Evolutionary conservation across 192 early-diverging fungal genomes (phyloP).

Genomic region (Anaeromyces robustus): DNA sequence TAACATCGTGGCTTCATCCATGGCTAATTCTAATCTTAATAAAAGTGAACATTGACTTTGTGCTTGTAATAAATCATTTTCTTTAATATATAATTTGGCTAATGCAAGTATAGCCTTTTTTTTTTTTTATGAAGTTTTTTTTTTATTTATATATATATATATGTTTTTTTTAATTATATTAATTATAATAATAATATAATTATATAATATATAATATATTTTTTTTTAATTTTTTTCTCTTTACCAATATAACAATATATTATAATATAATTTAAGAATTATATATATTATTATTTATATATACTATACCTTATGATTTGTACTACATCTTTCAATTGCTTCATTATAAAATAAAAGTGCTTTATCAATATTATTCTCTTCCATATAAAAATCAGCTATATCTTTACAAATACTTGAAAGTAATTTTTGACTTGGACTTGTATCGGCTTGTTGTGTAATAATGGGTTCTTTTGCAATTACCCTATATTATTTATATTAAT

Average conservation of each 20-base stretch:
- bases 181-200: too few species aligned
- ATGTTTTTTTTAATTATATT: not conserved
- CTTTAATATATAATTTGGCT: conserved; percentile 13
- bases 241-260: too few species aligned
- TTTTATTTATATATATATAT: not conserved
- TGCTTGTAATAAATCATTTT: conserved; percentile 19
- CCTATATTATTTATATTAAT: not conserved
- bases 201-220: too few species aligned
- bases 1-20: conserved; percentile 24
- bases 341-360: conserved; percentile 22
- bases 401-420: conserved; percentile 17
- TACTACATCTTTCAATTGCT: conserved; percentile 16
- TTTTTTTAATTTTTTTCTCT: too few species aligned
- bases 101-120: conserved; percentile 19
- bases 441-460: not conserved
- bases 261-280: not conserved
- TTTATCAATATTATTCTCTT: conserved; percentile 13
- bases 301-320: conserved; percentile 17
- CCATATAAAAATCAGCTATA: conserved; percentile 11
- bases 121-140: too few species aligned
- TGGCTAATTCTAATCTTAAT: conserved; percentile 13
- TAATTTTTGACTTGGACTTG: not conserved
- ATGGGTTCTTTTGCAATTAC: not conserved
- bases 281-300: conserved; percentile 1
- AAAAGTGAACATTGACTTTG: conserved; percentile 23